Evolutionary conservation across 345 rosid genomes (phyloP).

Genomic region (Alliaria petiolata): DNA sequence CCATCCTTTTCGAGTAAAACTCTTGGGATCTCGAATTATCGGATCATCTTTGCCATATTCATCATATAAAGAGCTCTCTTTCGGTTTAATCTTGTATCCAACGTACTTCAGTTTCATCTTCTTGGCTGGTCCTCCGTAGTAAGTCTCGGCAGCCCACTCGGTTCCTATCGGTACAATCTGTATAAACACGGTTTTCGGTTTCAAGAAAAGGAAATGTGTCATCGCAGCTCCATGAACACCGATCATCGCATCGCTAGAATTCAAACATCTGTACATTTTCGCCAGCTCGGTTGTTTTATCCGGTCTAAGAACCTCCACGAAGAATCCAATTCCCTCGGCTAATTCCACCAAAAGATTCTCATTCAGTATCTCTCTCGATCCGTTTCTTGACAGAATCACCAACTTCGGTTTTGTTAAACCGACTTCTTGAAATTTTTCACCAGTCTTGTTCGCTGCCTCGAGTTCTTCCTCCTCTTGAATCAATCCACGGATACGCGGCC

Average conservation of each 20-base stretch:
- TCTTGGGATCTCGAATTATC: constrained; percentile 49
- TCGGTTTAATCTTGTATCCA: constrained; percentile 52
- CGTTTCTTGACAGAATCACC: constrained; percentile 55
- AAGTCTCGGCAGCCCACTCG: constrained; percentile 77
- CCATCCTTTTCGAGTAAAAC: constrained; percentile 66
- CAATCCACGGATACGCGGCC: constrained; percentile 53
- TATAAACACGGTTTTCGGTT: constrained; percentile 57
- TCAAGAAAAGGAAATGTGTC: constrained; percentile 81
- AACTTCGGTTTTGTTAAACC: constrained; percentile 46
- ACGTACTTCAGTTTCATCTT: constrained; percentile 61
- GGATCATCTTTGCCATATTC: constrained; percentile 52
- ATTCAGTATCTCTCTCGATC: constrained; percentile 54
- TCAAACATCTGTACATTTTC: constrained; percentile 49
- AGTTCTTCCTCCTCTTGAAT: constrained; percentile 37
- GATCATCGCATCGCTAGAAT: constrained; percentile 67
- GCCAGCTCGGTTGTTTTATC: constrained; percentile 57
- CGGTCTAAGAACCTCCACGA: constrained; percentile 56
- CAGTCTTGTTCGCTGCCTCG: neutral
- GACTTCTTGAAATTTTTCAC: neutral
- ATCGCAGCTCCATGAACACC: constrained; percentile 92
- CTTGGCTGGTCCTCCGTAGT: constrained; percentile 67
- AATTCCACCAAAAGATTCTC: constrained; percentile 47
- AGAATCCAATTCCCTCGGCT: constrained; percentile 57
- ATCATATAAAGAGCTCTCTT: constrained; percentile 62
- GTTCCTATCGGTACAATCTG: constrained; percentile 83